Evolutionary conservation across 257 asterid species (phyloP).

Genomic region (Plantago major): DNA sequence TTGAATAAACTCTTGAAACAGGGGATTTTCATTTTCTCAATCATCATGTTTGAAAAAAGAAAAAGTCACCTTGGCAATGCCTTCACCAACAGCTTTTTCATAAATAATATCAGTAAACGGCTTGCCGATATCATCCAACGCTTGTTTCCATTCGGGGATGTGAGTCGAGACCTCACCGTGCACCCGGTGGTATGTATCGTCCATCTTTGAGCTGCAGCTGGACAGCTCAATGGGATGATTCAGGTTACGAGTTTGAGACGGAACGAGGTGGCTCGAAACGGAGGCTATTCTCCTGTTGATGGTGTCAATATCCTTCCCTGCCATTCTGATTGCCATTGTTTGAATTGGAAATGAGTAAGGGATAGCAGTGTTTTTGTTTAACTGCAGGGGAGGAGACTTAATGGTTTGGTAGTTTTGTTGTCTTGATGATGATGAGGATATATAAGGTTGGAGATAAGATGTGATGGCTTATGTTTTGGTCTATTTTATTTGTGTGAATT

Average conservation of each 20-base stretch:
- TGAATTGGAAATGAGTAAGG: background rate
- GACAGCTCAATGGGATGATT: slow-evolving; percentile 24
- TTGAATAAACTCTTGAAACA: too few species aligned
- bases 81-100: slow-evolving; percentile 83
- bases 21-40: too few species aligned
- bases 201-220: slow-evolving; percentile 50
- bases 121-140: slow-evolving; percentile 63
- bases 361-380: background rate
- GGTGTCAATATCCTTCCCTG: slow-evolving; percentile 30
- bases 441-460: slow-evolving; percentile 27
- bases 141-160: slow-evolving; percentile 59
- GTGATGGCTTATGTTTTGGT: background rate
- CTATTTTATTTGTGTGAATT: background rate
- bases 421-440: background rate
- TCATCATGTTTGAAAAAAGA: too few species aligned
- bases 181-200: slow-evolving; percentile 63
- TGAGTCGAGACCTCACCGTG: slow-evolving; percentile 76
- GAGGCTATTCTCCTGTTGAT: slow-evolving; percentile 52
- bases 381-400: background rate
- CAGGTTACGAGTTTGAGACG: slow-evolving; percentile 26
- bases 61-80: slow-evolving; percentile 74
- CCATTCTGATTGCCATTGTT: slow-evolving; percentile 42
- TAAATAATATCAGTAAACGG: slow-evolving; percentile 72
- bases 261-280: slow-evolving; percentile 57
- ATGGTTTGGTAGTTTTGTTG: slow-evolving; percentile 1